Evolutionary conservation across 495 filamentous ascomycete genomes (phyloP).

Genomic region (Neurospora sp.): DNA sequence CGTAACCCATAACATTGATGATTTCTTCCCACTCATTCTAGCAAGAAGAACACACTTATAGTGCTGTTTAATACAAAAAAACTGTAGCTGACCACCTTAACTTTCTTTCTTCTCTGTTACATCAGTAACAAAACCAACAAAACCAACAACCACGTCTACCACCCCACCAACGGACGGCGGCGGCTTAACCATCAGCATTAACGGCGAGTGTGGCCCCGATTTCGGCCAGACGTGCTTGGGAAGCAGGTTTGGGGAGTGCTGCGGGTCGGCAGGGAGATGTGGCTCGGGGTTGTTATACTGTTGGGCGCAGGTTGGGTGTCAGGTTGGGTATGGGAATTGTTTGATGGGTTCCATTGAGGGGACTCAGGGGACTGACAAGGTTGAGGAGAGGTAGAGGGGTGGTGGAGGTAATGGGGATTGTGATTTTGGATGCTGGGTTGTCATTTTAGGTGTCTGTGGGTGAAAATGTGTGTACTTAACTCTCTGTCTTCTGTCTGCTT

Average conservation of each 20-base stretch:
- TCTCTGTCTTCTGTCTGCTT: not conserved
- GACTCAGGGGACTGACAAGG: not conserved
- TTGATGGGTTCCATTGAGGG: not conserved
- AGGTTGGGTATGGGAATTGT: conserved; percentile 18
- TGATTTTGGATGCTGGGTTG: not conserved
- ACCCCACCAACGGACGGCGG: not conserved
- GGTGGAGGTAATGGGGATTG: not conserved
- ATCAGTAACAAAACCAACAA: not conserved
- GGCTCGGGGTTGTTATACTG: conserved; percentile 18
- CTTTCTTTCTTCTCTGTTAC: not conserved
- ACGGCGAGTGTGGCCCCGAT: conserved; percentile 15
- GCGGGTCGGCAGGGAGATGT: conserved; percentile 21
- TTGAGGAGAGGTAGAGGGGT: not conserved
- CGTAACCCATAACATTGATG: not conserved
- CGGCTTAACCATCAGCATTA: conserved; percentile 4
- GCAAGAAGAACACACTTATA: not conserved
- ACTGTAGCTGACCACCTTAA: not conserved
- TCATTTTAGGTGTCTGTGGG: not conserved
- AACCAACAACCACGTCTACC: not conserved
- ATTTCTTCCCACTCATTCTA: not conserved
- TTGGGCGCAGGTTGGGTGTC: conserved; percentile 17
- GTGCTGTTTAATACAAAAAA: not conserved
- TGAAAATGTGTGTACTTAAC: not conserved
- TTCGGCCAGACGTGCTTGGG: conserved; percentile 25
- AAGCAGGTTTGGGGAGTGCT: conserved; percentile 28